A percentile compares a stretch with the other conserved stretches of the same genome.
phyloP scores from a whole-genome alignment of 2,329 filamentous ascomycete genomes.

The Sordariomycetes sp. region DNA sequence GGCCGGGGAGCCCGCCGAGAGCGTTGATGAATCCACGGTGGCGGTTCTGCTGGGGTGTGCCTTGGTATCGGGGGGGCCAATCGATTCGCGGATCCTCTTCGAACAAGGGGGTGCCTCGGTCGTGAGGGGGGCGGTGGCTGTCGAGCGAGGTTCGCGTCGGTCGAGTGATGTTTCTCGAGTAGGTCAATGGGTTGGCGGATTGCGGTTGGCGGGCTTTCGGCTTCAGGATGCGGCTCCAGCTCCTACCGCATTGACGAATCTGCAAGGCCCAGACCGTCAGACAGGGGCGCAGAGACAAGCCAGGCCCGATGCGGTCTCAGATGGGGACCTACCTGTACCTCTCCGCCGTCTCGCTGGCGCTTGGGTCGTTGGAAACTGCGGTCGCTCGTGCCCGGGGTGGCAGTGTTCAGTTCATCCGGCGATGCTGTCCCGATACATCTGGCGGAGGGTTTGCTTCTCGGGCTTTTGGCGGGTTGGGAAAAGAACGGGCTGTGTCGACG shows the following conservation, averaged over 20 bases:
- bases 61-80: background rate
- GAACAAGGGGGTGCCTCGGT: background rate
- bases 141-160: background rate
- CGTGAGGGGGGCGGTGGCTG: no score
- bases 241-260: background rate
- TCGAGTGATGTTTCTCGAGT: background rate
- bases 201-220: background rate
- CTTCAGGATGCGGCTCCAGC: background rate
- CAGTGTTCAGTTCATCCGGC: background rate
- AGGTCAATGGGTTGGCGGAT: background rate
- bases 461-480: background rate
- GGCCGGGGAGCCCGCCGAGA: conserved; percentile 37
- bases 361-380: background rate
- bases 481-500: background rate
- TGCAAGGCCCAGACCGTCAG: background rate
- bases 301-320: background rate
- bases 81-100: background rate
- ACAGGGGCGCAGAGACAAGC: background rate
- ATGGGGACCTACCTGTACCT: background rate
- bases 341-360: background rate
- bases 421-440: background rate
- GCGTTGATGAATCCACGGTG: conserved; percentile 42
- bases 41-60: conserved; percentile 4
- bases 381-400: background rate
- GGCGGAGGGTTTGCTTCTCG: background rate